Evolutionary conservation across 2,329 filamentous ascomycete genomes (phyloP).

Genomic region (Penicillium sp.): DNA sequence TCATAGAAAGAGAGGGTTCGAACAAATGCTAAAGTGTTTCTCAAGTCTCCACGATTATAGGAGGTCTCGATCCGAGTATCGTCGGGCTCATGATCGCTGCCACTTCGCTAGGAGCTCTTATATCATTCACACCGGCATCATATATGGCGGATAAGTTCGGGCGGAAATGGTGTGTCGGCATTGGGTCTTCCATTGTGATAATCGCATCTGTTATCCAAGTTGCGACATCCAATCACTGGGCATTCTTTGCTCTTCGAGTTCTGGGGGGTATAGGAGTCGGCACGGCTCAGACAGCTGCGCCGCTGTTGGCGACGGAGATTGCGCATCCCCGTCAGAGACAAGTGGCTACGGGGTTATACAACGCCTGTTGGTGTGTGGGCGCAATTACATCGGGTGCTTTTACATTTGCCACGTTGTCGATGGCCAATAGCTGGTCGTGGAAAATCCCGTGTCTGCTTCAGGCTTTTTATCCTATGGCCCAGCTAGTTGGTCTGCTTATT

Average conservation of each 20-base stretch:
- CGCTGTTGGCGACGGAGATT: conserved; percentile 26
- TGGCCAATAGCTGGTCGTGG: conserved; percentile 44
- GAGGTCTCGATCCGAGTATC: conserved; percentile 13
- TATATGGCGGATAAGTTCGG: conserved; percentile 42
- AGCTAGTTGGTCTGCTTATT: conserved; percentile 48
- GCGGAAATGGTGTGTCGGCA: conserved; percentile 42
- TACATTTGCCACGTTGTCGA: conserved; percentile 11
- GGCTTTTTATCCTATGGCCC: conserved; percentile 42
- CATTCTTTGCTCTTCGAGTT: conserved; percentile 26
- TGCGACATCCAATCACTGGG: conserved; percentile 12
- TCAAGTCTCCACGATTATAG: conserved; percentile 10
- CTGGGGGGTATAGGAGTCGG: conserved; percentile 38
- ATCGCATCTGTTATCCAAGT: conserved; percentile 20
- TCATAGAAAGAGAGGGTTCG: background rate
- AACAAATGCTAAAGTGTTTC: background rate
- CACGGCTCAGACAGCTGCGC: conserved; percentile 24
- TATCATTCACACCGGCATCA: conserved; percentile 17
- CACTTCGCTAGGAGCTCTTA: conserved; percentile 15
- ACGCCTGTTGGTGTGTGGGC: conserved; percentile 19
- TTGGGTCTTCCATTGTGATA: conserved; percentile 32
- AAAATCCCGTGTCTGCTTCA: conserved; percentile 54
- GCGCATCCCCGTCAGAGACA: conserved; percentile 28
- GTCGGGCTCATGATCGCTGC: conserved; percentile 18
- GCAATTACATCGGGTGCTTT: conserved; percentile 11
- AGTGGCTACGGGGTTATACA: conserved; percentile 25